These are phyloP conservation scores for Paecilomyces dactylethromorphus DNA, from an alignment of 2,329 filamentous ascomycete genomes.

Conservation along the genomic window DNA sequence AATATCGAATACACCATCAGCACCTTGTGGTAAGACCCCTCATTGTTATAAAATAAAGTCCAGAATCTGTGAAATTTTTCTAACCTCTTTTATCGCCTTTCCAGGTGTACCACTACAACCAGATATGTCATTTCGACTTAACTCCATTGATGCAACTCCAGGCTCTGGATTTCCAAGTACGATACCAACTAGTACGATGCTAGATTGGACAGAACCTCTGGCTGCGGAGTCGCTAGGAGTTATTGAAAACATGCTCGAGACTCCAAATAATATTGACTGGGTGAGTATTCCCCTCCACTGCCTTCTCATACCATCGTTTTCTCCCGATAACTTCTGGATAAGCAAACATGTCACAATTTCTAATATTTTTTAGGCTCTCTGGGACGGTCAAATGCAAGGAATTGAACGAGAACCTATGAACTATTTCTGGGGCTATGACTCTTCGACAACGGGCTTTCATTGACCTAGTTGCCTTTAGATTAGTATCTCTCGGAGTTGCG, in stretches of 20 bases:
- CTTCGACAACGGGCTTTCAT: neutral
- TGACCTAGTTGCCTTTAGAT: neutral
- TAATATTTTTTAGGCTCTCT: constrained; percentile 11
- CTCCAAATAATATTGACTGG: constrained; percentile 26
- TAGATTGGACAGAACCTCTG: constrained; percentile 4
- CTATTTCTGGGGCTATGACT: constrained; percentile 1
- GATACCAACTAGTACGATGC: neutral
- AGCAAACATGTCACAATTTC: neutral
- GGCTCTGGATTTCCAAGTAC: neutral
- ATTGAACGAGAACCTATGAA: constrained; percentile 3
- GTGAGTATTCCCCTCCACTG: constrained; percentile 12
- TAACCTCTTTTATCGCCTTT: neutral
- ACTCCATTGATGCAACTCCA: neutral
- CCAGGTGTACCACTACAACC: neutral
- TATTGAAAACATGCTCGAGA: constrained; percentile 27
- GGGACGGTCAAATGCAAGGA: constrained; percentile 17
- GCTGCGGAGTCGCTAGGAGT: constrained; percentile 15
- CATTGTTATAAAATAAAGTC: neutral
- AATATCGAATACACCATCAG: neutral
- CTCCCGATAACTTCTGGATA: neutral
- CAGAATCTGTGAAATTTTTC: neutral
- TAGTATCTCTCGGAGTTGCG: too few species aligned
- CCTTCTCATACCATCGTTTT: constrained; percentile 1
- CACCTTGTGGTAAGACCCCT: neutral
- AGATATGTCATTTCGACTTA: neutral